phyloP scores from a whole-genome alignment of 805 yeast species.

The Schizosaccharomyces japonicus region DNA sequence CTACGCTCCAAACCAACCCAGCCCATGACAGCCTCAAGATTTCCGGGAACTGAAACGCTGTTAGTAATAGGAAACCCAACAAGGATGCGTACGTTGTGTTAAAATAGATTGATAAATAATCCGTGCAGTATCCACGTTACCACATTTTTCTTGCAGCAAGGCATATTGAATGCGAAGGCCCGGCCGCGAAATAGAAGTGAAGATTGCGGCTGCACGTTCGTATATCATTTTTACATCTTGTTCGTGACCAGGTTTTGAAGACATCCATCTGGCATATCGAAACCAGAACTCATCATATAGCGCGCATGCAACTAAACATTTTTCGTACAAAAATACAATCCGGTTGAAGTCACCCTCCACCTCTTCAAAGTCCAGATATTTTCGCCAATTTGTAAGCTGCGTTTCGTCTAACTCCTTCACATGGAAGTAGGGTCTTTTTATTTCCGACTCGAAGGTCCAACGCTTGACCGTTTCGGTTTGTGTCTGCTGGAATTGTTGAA shows the following conservation, averaged over 20 bases:
- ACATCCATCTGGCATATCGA: constrained; percentile 33
- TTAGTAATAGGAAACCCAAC: neutral
- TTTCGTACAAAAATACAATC: constrained; percentile 34
- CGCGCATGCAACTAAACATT: constrained; percentile 51
- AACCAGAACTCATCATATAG: constrained; percentile 41
- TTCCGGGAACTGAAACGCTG: constrained; percentile 12
- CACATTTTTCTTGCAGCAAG: constrained; percentile 13
- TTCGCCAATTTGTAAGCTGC: constrained; percentile 31
- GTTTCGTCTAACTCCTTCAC: constrained; percentile 23
- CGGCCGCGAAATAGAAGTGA: constrained; percentile 14
- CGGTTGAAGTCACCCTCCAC: constrained; percentile 13
- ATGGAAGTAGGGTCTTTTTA: constrained; percentile 36
- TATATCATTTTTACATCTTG: constrained; percentile 24
- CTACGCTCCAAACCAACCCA: constrained; percentile 13
- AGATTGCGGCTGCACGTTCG: constrained; percentile 24
- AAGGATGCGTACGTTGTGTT: constrained; percentile 6
- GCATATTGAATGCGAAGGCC: constrained; percentile 16
- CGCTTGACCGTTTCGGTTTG: constrained; percentile 31
- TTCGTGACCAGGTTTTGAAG: constrained; percentile 13
- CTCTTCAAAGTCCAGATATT: constrained; percentile 36
- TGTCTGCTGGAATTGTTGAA: constrained; percentile 22
- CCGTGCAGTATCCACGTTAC: constrained; percentile 13
- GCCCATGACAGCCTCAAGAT: constrained; percentile 14
- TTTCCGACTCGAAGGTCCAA: constrained; percentile 50
- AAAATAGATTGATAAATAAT: constrained; percentile 13